Conservation (phyloP, 768 basidiomycete genomes). For the Boletus reticulatus region DNA sequence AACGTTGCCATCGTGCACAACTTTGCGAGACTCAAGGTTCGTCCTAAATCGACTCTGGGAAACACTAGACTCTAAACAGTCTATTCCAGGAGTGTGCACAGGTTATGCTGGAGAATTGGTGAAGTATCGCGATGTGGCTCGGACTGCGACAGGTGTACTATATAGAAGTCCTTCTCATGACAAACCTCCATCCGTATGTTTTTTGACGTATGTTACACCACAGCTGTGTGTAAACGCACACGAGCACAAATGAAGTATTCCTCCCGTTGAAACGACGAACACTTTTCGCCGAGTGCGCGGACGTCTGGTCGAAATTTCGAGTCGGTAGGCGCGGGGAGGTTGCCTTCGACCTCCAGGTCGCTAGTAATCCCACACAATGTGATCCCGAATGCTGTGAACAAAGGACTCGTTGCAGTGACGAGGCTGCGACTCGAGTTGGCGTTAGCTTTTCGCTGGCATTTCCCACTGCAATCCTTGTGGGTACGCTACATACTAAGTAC, state of each 20-base stretch:
- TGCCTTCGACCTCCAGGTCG: too few species aligned
- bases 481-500: not conserved
- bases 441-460: not conserved
- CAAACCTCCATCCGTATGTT: not conserved
- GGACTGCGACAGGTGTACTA: not conserved
- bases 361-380: too few species aligned
- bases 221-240: too few species aligned
- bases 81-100: constrained; percentile 39
- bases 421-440: not conserved
- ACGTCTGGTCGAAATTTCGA: too few species aligned
- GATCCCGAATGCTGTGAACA: not conserved
- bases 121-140: not conserved
- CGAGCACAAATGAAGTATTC: too few species aligned
- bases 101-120: constrained; percentile 38
- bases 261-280: constrained; percentile 54
- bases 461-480: constrained; percentile 5
- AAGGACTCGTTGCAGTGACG: constrained; percentile 7
- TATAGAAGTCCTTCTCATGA: not conserved
- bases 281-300: constrained; percentile 6
- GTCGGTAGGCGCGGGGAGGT: too few species aligned
- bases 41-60: constrained; percentile 11
- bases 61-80: not conserved
- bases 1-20: constrained; percentile 80
- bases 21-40: constrained; percentile 63
- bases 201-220: too few species aligned